Evolutionary conservation across 805 yeast genomes (phyloP).

Genomic region (Myxozyma neglecta): DNA sequence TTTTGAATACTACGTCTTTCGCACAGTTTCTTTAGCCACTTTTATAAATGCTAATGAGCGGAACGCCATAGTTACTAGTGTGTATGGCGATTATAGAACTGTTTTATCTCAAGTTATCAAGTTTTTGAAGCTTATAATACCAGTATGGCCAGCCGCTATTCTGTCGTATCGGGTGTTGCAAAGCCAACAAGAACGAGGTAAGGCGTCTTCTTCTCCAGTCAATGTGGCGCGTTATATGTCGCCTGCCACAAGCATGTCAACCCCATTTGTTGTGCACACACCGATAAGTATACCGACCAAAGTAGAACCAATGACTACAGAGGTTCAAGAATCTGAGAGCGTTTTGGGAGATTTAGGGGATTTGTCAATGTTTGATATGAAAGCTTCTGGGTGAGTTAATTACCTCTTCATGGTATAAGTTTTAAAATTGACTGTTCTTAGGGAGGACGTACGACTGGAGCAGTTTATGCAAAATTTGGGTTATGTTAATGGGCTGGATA

Average conservation of each 20-base stretch:
- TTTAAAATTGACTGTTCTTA: not conserved
- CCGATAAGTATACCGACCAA: not conserved
- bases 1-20: conserved; percentile 12
- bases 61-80: not conserved
- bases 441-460: conserved; percentile 18
- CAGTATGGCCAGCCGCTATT: conserved; percentile 11
- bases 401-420: not conserved
- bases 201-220: not conserved
- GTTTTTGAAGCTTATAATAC: not conserved
- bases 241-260: not conserved
- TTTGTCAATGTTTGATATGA: conserved; percentile 18
- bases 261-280: not conserved
- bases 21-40: conserved; percentile 3
- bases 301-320: not conserved
- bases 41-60: not conserved
- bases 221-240: not conserved
- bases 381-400: conserved; percentile 11
- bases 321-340: not conserved
- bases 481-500: conserved; percentile 12
- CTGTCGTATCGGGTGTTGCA: not conserved
- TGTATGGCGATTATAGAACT: not conserved
- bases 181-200: not conserved
- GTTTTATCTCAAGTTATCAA: not conserved
- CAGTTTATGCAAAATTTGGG: conserved; percentile 27
- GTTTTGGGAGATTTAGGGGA: conserved; percentile 1